These are phyloP conservation scores for Paramecium caudatum DNA, from an alignment of 73 alveolate genomes.

Conservation along the genomic window DNA sequence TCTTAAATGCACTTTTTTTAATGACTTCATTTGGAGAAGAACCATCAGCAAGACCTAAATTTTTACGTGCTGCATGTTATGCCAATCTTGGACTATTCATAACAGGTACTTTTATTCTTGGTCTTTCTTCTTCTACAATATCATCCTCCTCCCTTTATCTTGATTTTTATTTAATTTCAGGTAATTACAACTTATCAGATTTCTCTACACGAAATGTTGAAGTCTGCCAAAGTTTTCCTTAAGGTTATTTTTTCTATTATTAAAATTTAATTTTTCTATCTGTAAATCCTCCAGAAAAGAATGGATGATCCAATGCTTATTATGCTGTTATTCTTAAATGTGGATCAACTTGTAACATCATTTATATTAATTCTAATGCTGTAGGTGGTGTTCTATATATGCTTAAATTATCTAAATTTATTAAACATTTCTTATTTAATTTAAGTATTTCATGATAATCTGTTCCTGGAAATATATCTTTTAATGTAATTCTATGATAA, in stretches of 20 bases:
- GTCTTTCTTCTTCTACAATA: conserved; percentile 18
- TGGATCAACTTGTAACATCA: conserved; percentile 85
- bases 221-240: conserved; percentile 45
- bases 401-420: conserved; percentile 51
- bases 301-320: conserved; percentile 85
- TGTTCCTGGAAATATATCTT: conserved; percentile 61
- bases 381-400: conserved; percentile 53
- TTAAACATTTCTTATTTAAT: conserved; percentile 39
- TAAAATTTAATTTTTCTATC: conserved; percentile 48
- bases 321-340: conserved; percentile 85
- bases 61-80: conserved; percentile 4
- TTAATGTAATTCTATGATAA: conserved; percentile 16
- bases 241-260: neutral
- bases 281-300: conserved; percentile 44
- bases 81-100: conserved; percentile 58
- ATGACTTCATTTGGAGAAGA: conserved; percentile 14
- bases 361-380: conserved; percentile 77
- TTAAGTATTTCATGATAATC: conserved; percentile 65
- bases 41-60: conserved; percentile 25
- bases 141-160: conserved; percentile 20
- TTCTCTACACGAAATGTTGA: conserved; percentile 25
- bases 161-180: conserved; percentile 47
- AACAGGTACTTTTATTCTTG: conserved; percentile 24
- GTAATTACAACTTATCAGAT: conserved; percentile 41
- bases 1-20: conserved; percentile 20